A percentile compares a stretch with the other conserved stretches of the same genome.
Conservation (phyloP, 306 rosid genomes). For the Notholithocarpus densiflorus region DNA sequence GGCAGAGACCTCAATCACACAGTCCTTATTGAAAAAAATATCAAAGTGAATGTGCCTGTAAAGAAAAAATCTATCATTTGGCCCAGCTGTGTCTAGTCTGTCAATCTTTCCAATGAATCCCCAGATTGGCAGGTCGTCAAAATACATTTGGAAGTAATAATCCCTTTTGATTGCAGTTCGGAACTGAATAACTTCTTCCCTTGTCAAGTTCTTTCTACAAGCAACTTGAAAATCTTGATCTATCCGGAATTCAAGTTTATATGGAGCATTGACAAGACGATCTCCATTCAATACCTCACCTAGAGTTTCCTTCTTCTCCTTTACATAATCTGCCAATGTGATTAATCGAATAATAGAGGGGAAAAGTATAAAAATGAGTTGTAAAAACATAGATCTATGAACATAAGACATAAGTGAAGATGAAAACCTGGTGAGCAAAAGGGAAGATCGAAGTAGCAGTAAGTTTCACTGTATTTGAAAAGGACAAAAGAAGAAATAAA, state of each 20-base stretch:
- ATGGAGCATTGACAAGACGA: constrained; percentile 92
- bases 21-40: constrained; percentile 68
- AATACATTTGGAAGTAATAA: constrained; percentile 93
- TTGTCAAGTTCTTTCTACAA: constrained; percentile 55
- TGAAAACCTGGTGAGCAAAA: not conserved
- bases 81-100: constrained; percentile 71
- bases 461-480: not conserved
- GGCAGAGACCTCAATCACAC: constrained; percentile 80
- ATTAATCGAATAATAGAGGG: not conserved
- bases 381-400: too few relatives aligned
- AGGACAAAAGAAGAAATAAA: not conserved
- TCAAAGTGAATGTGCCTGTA: constrained; percentile 88
- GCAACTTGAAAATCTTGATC: constrained; percentile 64
- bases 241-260: constrained; percentile 55
- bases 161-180: constrained; percentile 79
- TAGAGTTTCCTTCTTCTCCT: constrained; percentile 86
- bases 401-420: not conserved
- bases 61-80: constrained; percentile 78
- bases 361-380: too few relatives aligned
- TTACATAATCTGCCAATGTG: constrained; percentile 54
- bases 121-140: constrained; percentile 94
- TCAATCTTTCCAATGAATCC: constrained; percentile 88
- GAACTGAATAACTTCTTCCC: constrained; percentile 61
- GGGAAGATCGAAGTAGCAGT: not conserved
- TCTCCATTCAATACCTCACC: constrained; percentile 98